Percentiles rank a stretch among this genome's conserved stretches.
Evolutionary conservation across 2,329 filamentous ascomycete species (phyloP).

Genomic region (Ilyonectria sp.): DNA sequence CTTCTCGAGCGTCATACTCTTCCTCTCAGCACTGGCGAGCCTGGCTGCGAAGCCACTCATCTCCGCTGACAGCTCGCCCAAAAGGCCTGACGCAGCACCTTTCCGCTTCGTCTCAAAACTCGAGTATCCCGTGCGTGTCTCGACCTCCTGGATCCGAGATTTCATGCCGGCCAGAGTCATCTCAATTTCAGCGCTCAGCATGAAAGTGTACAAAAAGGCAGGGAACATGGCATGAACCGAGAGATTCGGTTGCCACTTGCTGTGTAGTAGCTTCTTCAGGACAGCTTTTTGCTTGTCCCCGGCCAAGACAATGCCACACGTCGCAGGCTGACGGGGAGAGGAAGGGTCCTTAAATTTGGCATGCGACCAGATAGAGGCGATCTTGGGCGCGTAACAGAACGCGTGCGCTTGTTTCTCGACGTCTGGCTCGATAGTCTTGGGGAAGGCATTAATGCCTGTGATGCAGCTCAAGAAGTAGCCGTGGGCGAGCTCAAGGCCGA

Average conservation of each 20-base stretch:
- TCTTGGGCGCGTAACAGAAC: constrained; percentile 57
- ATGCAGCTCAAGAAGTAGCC: constrained; percentile 53
- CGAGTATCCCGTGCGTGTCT: constrained; percentile 55
- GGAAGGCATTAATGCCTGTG: constrained; percentile 52
- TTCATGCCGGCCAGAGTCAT: constrained; percentile 52
- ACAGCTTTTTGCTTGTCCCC: constrained; percentile 44
- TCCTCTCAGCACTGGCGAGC: constrained; percentile 56
- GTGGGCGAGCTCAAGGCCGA: constrained; percentile 51
- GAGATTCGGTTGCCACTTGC: constrained; percentile 48
- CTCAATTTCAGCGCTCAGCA: constrained; percentile 54
- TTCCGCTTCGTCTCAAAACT: constrained; percentile 50
- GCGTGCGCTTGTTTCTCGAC: constrained; percentile 46
- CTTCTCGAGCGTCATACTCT: constrained; percentile 53
- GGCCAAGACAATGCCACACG: constrained; percentile 52
- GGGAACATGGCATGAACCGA: constrained; percentile 54
- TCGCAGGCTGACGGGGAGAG: constrained; percentile 37
- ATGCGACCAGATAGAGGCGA: constrained; percentile 57
- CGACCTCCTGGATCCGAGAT: constrained; percentile 51
- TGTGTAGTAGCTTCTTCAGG: constrained; percentile 44
- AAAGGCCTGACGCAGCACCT: constrained; percentile 46
- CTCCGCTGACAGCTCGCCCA: constrained; percentile 51
- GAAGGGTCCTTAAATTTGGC: constrained; percentile 29
- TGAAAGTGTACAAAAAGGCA: constrained; percentile 52
- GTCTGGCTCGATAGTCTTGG: constrained; percentile 13
- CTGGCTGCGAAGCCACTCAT: constrained; percentile 55